Evolutionary conservation across 2,329 filamentous ascomycete genomes (phyloP).

Genomic region (Neonectria magnoliae): DNA sequence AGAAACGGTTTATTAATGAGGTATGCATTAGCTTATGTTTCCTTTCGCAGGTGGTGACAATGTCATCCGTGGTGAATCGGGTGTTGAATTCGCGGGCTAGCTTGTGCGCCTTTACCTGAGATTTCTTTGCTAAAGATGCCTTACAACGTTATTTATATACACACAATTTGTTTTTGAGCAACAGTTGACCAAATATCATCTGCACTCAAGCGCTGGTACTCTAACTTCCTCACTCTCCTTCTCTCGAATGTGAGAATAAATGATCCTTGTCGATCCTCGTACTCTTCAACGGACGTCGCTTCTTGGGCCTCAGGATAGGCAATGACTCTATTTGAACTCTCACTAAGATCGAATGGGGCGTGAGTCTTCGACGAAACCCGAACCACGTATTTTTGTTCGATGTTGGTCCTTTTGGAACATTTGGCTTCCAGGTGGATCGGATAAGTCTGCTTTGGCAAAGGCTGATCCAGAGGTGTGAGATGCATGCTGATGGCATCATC

Average conservation of each 20-base stretch:
- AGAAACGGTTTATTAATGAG: too few relatives aligned
- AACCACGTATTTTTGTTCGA: neutral
- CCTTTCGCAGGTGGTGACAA: too few relatives aligned
- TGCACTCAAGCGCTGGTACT: slow-evolving; percentile 27
- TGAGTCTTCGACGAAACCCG: slow-evolving; percentile 21
- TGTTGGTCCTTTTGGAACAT: slow-evolving; percentile 16
- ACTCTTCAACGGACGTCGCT: slow-evolving; percentile 1
- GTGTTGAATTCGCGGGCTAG: too few relatives aligned
- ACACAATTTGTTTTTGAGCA: neutral
- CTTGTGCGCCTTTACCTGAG: too few relatives aligned
- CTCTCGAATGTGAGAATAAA: slow-evolving; percentile 20
- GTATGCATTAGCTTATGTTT: too few relatives aligned
- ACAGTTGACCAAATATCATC: slow-evolving; percentile 30
- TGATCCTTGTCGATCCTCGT: neutral
- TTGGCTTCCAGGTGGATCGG: slow-evolving; percentile 38
- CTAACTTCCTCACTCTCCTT: slow-evolving; percentile 4
- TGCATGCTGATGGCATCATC: slow-evolving; percentile 44
- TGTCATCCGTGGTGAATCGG: too few relatives aligned
- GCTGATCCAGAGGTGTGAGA: slow-evolving; percentile 45
- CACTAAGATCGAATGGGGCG: slow-evolving; percentile 29
- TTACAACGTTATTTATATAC: neutral
- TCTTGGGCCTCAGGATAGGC: slow-evolving; percentile 5
- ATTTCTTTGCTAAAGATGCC: neutral
- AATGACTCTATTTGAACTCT: slow-evolving; percentile 30
- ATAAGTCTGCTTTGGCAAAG: slow-evolving; percentile 44